Evolutionary conservation across 2,329 filamentous ascomycete species (phyloP), one percentile per base, ranked within the genome.

Genomic region (Verticillium nubilum): DNA sequence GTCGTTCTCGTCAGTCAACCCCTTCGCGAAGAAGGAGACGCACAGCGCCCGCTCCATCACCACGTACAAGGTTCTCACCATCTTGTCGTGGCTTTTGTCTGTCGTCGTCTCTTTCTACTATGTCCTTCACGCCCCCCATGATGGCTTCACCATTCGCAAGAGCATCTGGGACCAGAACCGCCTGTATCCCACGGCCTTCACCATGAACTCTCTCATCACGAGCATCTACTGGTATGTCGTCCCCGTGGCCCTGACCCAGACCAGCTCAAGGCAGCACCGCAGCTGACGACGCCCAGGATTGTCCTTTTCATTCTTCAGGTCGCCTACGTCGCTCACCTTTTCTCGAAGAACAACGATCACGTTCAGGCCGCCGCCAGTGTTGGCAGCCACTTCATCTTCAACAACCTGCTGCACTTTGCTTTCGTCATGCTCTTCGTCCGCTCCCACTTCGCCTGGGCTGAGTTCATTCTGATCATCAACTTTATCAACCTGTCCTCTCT

Each of bases 391-490:
- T 96, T 94, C 74, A 92, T 96, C 72, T 71, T 89, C 67, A 90
- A 92, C 81, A 97, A 96, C 74, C 77, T 97, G 50, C 82, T 96
- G 61, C 85, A 92, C 73, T 89, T 93, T 65, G 86, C 84, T 66
- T 96, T 92, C 73, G 84, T 96, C 67, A 86, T 93, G 78, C 85
- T 96, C 62, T 96, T 94, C 79, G 88, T 90, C 58, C 86, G 88
- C 67, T 85, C 80, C 55, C 83, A 89, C 73, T 95, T 93, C 76
- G 82, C 85, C 78, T 86, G 87, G 74, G 86, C 90, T 10, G 89
- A 94, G 77, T 62, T 96, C 54, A 81, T 96, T 56, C 76, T 96
- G 61, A 76, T 92, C 63, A 72, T 90, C 78, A 95, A 96, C 78
- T 90, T 95, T 72, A 78, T 91, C 79, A 96, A 96, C 74, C 82